Conservation (phyloP, 306 rosid species). For the Cicer bijugum region DNA sequence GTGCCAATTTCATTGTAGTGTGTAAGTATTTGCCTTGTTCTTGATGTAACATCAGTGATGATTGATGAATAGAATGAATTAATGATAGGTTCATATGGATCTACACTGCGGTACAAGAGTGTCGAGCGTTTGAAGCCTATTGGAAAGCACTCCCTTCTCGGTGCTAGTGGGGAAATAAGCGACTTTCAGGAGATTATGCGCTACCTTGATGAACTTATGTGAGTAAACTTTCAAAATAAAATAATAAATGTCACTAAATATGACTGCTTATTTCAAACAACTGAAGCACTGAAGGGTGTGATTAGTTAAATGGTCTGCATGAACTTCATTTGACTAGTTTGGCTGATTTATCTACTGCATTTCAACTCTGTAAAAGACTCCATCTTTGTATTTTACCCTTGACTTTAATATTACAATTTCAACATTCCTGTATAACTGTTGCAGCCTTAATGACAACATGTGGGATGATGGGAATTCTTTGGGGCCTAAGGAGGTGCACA, state of each 20-base stretch:
- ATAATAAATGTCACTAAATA: not conserved
- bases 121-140: conserved; percentile 81
- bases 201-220: conserved; percentile 86
- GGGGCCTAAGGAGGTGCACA: conserved; percentile 60
- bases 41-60: conserved; percentile 4
- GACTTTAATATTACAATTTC: conserved; percentile 26
- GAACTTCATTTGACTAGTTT: conserved; percentile 9
- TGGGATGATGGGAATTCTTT: conserved; percentile 59
- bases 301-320: not conserved
- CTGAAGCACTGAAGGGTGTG: conserved; percentile 3
- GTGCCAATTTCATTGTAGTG: not conserved
- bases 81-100: conserved; percentile 87
- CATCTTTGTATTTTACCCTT: not conserved
- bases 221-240: conserved; percentile 39
- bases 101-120: conserved; percentile 90
- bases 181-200: conserved; percentile 84
- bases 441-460: conserved; percentile 83
- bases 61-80: conserved; percentile 23
- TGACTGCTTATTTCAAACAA: conserved; percentile 40
- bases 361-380: not conserved
- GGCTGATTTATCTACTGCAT: not conserved
- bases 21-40: not conserved
- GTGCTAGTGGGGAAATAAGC: conserved; percentile 94
- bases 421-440: conserved; percentile 33
- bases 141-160: conserved; percentile 88